Evolutionary conservation across 1,139 yeast genomes (phyloP), one percentile per base, ranked within the genome.

Genomic region (Taphrina betulina): DNA sequence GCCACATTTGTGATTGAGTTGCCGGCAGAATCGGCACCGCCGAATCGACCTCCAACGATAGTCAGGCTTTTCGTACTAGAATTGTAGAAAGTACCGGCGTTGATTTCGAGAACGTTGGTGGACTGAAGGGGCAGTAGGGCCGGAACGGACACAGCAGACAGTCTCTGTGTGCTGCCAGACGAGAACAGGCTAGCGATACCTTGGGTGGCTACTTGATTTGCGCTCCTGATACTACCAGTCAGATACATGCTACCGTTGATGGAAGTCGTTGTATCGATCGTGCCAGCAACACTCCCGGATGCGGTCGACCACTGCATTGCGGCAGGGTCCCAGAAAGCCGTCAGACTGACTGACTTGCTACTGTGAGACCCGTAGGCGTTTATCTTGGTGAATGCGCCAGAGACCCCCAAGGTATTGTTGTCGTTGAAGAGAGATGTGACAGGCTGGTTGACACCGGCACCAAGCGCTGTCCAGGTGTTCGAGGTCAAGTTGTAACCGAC

Each of bases 341-440:
- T 42, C 5, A 46, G 36, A 8, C 28, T 20, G 3, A 29, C 41
- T 5, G 36, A 28, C 4, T 23, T 20, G 3, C 38, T 42, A 3
- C 37, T 8, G 10, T 5, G 23, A 14, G 23, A 22, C 3, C 43
- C 37, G 17, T 10, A 19, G 3, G 53, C 26, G 7, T 51, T 33
- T 20, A 65, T 60, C 19, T 58, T 51, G 10, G 66, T 55, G 37
- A 69, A 67, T 26, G 62, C 58, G 1, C 72, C 68, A 35, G 75
- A 68, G 53, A 78, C 64, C 14, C 70, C 75, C 29, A 69, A 43
- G 10, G 65, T 67, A 68, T 74, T 75, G 69, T 59, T 52, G 10
- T 44, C 20, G 8, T 17, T 41, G 7, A 62, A 67, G 14, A 69
- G 64, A 10, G 60, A 48, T 1, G 58, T 37, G 7, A 68, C 68